Evolutionary conservation across 768 basidiomycete genomes (phyloP).

Genomic region (Suillus clintonianus): DNA sequence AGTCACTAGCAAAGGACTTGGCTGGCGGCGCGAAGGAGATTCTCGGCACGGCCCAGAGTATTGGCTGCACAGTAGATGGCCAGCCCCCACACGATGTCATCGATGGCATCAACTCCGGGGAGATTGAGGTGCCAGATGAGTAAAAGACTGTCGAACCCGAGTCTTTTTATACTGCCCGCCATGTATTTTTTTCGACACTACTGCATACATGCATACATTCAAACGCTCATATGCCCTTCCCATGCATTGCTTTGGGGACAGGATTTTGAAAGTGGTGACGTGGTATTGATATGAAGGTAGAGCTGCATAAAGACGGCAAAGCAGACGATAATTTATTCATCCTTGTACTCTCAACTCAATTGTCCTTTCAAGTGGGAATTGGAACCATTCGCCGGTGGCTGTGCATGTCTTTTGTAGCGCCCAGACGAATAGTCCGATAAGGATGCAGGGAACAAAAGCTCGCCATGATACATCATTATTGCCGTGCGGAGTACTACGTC

Average conservation of each 20-base stretch:
- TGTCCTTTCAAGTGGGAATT: too few species aligned
- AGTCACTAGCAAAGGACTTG: conserved; percentile 91
- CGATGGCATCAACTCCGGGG: conserved; percentile 81
- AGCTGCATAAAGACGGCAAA: conserved; percentile 50
- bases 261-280: conserved; percentile 58
- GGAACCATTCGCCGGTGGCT: too few species aligned
- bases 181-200: not conserved
- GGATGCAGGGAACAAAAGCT: too few species aligned
- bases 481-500: too few species aligned
- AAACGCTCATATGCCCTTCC: conserved; percentile 68
- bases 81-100: conserved; percentile 91
- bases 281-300: conserved; percentile 69
- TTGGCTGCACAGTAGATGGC: conserved; percentile 97
- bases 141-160: conserved; percentile 38
- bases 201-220: conserved; percentile 43
- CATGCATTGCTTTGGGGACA: conserved; percentile 80
- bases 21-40: conserved; percentile 95
- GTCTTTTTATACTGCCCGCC: not conserved
- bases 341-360: too few species aligned
- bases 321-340: conserved; percentile 32
- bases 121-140: conserved; percentile 85
- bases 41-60: conserved; percentile 93
- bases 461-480: too few species aligned
- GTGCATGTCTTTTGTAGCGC: too few species aligned
- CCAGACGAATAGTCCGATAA: too few species aligned